Percentiles rank a stretch among this genome's conserved stretches.
phyloP scores from a whole-genome alignment of 768 basidiomycete genomes.

The Russula abietina region DNA sequence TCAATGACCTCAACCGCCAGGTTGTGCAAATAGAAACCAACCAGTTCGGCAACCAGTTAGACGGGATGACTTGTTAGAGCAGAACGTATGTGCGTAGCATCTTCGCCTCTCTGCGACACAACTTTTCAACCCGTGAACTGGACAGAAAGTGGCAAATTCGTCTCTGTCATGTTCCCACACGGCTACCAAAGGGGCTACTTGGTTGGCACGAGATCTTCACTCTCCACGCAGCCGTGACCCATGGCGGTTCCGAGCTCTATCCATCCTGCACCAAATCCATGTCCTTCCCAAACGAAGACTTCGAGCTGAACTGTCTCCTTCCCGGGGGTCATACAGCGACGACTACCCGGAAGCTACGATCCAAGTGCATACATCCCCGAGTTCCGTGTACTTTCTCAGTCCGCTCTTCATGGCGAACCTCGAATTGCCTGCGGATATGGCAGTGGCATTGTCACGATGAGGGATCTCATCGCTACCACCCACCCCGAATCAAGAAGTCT shows the following conservation, averaged over 20 bases:
- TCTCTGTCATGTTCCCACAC: conserved; percentile 32
- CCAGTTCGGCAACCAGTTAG: conserved; percentile 28
- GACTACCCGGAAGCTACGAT: conserved; percentile 65
- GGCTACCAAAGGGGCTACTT: conserved; percentile 64
- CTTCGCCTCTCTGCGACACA: not conserved
- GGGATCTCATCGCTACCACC: too few relatives aligned
- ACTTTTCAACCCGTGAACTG: not conserved
- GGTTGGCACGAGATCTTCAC: conserved; percentile 77
- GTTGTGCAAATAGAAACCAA: conserved; percentile 57
- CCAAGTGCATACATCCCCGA: conserved; percentile 31
- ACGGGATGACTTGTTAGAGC: conserved; percentile 30
- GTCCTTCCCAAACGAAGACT: conserved; percentile 48
- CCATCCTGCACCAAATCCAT: conserved; percentile 41
- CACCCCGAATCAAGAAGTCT: too few relatives aligned
- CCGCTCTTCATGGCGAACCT: conserved; percentile 24
- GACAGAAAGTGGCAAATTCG: conserved; percentile 26
- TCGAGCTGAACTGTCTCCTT: conserved; percentile 60
- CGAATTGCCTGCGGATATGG: conserved; percentile 5
- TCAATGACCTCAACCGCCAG: conserved; percentile 50
- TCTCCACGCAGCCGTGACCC: conserved; percentile 53
- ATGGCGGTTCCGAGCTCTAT: conserved; percentile 79
- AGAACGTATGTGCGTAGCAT: conserved; percentile 28
- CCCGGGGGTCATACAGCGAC: conserved; percentile 71
- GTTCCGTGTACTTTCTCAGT: conserved; percentile 16
- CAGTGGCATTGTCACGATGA: not conserved